These are phyloP conservation scores for Pinus albicaulis DNA, from an alignment of 75 land plant genomes.

Conservation along the genomic window DNA sequence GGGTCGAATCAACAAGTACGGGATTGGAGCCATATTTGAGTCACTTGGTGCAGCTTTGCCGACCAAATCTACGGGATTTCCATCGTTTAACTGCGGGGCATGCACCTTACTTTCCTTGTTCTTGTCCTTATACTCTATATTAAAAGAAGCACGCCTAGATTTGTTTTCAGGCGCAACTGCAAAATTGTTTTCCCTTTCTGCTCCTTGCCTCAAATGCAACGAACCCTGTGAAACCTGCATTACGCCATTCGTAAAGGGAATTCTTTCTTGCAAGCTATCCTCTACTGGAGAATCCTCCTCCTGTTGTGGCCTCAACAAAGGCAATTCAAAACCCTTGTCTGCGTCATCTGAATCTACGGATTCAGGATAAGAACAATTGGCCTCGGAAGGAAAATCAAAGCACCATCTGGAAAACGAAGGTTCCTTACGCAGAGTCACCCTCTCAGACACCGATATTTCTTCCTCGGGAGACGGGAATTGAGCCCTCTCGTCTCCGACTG, in stretches of 20 bases:
- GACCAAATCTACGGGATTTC: slow-evolving; percentile 1
- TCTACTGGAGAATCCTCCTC: slow-evolving; percentile 8
- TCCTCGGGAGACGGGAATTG: no score
- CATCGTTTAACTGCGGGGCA: slow-evolving; percentile 5
- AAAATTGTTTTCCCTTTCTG: slow-evolving; percentile 1
- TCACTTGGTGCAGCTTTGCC: slow-evolving; percentile 1
- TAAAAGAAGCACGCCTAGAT: slow-evolving; percentile 17
- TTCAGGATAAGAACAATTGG: not conserved
- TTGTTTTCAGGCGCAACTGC: not conserved
- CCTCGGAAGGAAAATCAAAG: slow-evolving; percentile 14
- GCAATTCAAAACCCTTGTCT: slow-evolving; percentile 37
- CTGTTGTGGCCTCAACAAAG: slow-evolving; percentile 13
- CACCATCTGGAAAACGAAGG: slow-evolving; percentile 56
- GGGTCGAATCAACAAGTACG: slow-evolving; percentile 47
- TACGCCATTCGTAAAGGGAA: not conserved
- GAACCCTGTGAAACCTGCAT: not conserved
- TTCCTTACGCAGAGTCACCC: slow-evolving; percentile 23
- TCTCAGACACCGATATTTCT: not conserved
- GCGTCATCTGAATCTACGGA: slow-evolving; percentile 8
- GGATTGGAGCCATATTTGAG: slow-evolving; percentile 14
- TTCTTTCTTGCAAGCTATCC: not conserved
- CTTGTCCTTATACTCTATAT: slow-evolving; percentile 20
- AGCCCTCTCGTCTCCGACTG: no score
- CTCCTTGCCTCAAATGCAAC: not conserved
- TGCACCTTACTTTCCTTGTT: slow-evolving; percentile 1